Evolutionary conservation across 73 alveolate species (phyloP), one percentile per base, ranked within the genome.

Genomic region (Paramecium bursaria): DNA sequence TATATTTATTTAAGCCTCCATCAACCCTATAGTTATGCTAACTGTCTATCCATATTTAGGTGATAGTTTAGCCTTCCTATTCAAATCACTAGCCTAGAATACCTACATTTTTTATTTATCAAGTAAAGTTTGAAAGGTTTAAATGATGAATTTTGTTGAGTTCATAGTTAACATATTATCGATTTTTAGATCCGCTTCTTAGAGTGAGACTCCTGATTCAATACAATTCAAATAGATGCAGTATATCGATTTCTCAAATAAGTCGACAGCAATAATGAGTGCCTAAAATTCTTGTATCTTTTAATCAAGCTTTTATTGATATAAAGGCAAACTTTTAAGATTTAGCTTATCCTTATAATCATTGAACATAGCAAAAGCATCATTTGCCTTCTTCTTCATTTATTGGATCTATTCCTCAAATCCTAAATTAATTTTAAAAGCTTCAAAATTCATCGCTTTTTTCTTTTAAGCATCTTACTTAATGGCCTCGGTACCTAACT

Each of bases 401-500:
- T 25, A 9, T 35, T 35, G 25, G 11, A 67, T 67, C 21, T 67
- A 67, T n/a, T 53, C 26, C 33, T 67, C 82, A 67, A 67, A 67
- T 3, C 82, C 82, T 35, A 67, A 67, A 42, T 30, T 67, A 35
- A 67, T 6, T 42, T 57, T 33, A 67, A 33, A 67, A 15, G 49
- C 23, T 19, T 67, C 82, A 7, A 67, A 15, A 14, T 53, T 30
- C 82, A 67, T 67, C 6, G 5, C 5, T 39, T 39, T 39, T 11
- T 42, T 67, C 44, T 67, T 35, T 35, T 27, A 15, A n/a, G 26
- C 35, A 19, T 67, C 82, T 42, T 67, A 42, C 2, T 47, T 47
- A 2, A 67, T 57, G 1, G 82, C 82, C 21, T 67, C 82, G 5
- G 44, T 57, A 15, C 82, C 82, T 14, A 67, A 31, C 44, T 67